phyloP scores from a whole-genome alignment of 768 basidiomycete genomes.

The Holtermannia corniformis region DNA sequence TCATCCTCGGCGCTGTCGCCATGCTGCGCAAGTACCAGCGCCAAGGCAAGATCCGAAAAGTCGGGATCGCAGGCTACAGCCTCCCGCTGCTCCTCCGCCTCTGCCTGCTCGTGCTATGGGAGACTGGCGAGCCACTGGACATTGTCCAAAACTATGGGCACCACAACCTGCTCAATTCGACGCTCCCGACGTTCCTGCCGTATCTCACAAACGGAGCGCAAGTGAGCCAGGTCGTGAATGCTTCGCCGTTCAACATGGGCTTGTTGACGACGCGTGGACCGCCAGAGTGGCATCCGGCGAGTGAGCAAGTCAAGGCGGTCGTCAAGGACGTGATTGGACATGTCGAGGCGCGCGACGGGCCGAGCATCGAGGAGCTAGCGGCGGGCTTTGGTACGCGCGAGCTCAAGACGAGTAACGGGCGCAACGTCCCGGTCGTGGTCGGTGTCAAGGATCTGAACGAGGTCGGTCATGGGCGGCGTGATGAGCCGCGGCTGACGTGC shows the following conservation, averaged over 20 bases:
- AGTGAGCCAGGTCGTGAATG: constrained; percentile 31
- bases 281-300: constrained; percentile 38
- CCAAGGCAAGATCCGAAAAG: constrained; percentile 32
- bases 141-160: constrained; percentile 40
- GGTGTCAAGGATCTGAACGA: constrained; percentile 36
- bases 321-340: constrained; percentile 14
- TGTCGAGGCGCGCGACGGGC: constrained; percentile 10
- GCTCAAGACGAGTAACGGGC: constrained; percentile 10
- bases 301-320: constrained; percentile 1
- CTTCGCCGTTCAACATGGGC: constrained; percentile 41
- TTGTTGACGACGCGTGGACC: constrained; percentile 28
- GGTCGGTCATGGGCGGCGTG: too few species aligned
- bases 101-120: constrained; percentile 20
- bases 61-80: constrained; percentile 40
- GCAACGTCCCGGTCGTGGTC: constrained; percentile 33
- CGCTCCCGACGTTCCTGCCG: constrained; percentile 26
- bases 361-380: constrained; percentile 33
- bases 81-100: constrained; percentile 38
- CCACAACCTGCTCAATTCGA: constrained; percentile 33
- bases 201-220: constrained; percentile 16
- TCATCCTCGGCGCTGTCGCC: constrained; percentile 17
- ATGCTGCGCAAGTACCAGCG: constrained; percentile 23
- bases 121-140: constrained; percentile 22
- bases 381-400: constrained; percentile 31
- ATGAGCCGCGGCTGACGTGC: constrained; percentile 2